phyloP scores from a whole-genome alignment of 75 land plant genomes.

The Cryptomeria japonica region DNA sequence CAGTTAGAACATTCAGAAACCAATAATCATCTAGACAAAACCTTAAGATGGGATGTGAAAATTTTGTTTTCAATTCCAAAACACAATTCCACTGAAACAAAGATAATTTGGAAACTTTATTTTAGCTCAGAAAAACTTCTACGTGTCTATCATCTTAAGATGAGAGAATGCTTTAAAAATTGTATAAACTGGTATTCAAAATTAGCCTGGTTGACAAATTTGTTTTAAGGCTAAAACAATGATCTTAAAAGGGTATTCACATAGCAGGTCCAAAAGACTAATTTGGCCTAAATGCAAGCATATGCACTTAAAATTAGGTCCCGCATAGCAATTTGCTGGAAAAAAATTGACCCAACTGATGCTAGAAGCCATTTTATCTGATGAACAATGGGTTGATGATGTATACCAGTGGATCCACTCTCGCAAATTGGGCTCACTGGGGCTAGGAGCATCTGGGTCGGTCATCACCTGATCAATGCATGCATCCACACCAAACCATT shows the following conservation, averaged over 20 bases:
- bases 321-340: no score
- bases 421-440: conserved; percentile 74
- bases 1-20: neutral
- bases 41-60: no score
- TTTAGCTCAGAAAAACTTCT: neutral
- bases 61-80: no score
- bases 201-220: neutral
- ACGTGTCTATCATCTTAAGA: neutral
- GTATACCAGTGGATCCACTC: conserved; percentile 80
- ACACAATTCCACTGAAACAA: no score
- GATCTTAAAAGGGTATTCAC: neutral
- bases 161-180: neutral
- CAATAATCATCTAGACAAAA: no score
- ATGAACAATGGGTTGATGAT: neutral
- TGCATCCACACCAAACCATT: neutral
- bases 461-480: conserved; percentile 57
- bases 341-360: neutral
- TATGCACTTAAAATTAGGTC: neutral
- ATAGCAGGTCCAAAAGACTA: neutral
- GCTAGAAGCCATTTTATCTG: neutral
- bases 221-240: neutral
- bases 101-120: no score
- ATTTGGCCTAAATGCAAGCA: neutral
- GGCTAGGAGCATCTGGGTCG: conserved; percentile 88
- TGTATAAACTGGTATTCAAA: neutral